Evolutionary conservation across 768 basidiomycete genomes (phyloP).

Genomic region (Lactarius sp.): DNA sequence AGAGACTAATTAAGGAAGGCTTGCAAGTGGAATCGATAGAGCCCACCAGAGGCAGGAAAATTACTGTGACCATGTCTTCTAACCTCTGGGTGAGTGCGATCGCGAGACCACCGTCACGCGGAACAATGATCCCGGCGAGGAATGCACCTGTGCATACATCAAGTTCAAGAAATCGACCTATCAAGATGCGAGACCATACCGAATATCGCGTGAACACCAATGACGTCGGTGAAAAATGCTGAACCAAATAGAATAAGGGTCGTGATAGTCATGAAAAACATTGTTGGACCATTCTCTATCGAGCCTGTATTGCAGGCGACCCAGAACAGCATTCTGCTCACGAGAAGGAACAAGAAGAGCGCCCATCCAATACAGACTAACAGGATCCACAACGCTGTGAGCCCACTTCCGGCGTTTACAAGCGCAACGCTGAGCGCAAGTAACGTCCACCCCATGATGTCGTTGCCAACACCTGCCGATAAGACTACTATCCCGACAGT

Average conservation of each 20-base stretch:
- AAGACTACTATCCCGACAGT: constrained; percentile 90
- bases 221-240: constrained; percentile 90
- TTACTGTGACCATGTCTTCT: constrained; percentile 91
- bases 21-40: not conserved
- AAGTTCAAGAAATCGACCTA: not conserved
- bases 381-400: constrained; percentile 83
- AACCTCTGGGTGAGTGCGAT: constrained; percentile 89
- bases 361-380: constrained; percentile 78
- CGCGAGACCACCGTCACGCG: constrained; percentile 81
- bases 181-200: constrained; percentile 38
- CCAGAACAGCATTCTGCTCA: constrained; percentile 59
- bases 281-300: constrained; percentile 74
- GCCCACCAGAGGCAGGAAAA: constrained; percentile 80
- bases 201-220: constrained; percentile 90
- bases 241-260: constrained; percentile 78
- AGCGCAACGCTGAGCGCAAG: constrained; percentile 89
- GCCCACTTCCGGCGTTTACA: constrained; percentile 79
- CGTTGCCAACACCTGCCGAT: constrained; percentile 87
- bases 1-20: not conserved
- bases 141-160: constrained; percentile 57
- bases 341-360: constrained; percentile 65
- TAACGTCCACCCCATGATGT: constrained; percentile 72
- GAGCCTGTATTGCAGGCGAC: constrained; percentile 76
- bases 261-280: constrained; percentile 83
- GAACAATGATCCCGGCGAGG: constrained; percentile 74